These are phyloP conservation scores for Aureobasidium mangrovei DNA, from an alignment of 2,329 filamentous ascomycete genomes.

Conservation along the genomic window DNA sequence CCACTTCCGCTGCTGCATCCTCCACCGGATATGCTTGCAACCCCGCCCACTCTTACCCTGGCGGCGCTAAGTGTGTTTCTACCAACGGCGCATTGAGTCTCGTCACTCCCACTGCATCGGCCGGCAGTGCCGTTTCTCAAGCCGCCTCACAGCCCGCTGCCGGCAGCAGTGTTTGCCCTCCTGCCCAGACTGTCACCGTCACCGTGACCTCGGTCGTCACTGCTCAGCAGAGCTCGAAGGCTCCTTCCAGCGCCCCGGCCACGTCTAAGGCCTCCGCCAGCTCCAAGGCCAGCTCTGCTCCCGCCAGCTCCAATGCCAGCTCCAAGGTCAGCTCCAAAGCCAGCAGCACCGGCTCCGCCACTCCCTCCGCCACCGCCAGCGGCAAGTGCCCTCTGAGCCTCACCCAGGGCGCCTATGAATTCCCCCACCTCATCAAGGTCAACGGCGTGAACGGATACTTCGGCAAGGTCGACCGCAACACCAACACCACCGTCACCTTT, in stretches of 20 bases:
- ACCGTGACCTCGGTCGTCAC: neutral
- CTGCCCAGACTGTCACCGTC: slow-evolving; percentile 1
- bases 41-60: neutral
- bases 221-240: neutral
- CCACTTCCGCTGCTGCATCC: neutral
- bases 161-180: neutral
- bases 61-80: neutral
- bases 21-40: neutral
- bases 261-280: neutral
- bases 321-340: neutral
- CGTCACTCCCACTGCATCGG: neutral
- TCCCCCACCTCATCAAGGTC: slow-evolving; percentile 10
- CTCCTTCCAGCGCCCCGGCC: neutral
- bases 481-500: slow-evolving; percentile 10
- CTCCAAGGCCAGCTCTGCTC: neutral
- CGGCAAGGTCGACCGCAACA: neutral
- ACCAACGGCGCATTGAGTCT: neutral
- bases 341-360: neutral
- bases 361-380: neutral
- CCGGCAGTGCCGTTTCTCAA: neutral
- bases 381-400: slow-evolving; percentile 13
- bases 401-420: slow-evolving; percentile 4
- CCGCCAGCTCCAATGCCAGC: neutral
- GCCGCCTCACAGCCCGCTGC: neutral
- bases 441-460: slow-evolving; percentile 15